Percentiles rank a stretch among this genome's conserved stretches.
Conservation (phyloP, 192 early-diverging fungal species). For the Dispira simplex region DNA sequence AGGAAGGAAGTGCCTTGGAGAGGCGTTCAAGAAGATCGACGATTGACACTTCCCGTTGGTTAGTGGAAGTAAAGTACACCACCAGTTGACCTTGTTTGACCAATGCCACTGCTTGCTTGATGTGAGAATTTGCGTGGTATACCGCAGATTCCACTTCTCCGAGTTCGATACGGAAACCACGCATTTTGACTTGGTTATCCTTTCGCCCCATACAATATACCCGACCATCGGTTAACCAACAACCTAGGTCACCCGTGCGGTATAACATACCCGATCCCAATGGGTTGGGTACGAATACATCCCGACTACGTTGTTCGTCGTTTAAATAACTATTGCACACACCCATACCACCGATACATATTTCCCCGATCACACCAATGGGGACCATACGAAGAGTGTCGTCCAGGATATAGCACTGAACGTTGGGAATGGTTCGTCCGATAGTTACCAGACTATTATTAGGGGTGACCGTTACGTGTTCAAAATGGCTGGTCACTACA, state of each 20-base stretch:
- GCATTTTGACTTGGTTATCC: constrained; percentile 21
- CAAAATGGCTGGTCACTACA: background rate
- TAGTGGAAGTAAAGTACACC: no score
- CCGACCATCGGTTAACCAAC: constrained; percentile 18
- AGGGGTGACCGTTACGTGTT: background rate
- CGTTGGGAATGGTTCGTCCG: background rate
- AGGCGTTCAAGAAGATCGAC: no score
- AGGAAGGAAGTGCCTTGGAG: no score
- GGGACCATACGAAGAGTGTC: background rate
- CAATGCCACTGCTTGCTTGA: no score
- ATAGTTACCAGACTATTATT: background rate
- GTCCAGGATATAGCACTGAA: background rate
- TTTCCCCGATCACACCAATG: background rate
- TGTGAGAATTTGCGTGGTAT: no score
- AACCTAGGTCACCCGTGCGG: constrained; percentile 18
- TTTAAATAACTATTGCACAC: constrained; percentile 21
- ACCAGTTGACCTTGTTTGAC: no score
- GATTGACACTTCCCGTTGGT: no score
- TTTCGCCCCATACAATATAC: constrained; percentile 18
- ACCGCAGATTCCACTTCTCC: no score
- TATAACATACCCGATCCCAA: constrained; percentile 17
- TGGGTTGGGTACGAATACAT: constrained; percentile 22
- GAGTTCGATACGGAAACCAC: no score
- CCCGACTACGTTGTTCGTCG: constrained; percentile 14
- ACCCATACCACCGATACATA: constrained; percentile 6